Percentiles rank a stretch among this genome's conserved stretches.
Evolutionary conservation across 2,329 filamentous ascomycete genomes (phyloP).

Genomic region (Cercospora zeina): DNA sequence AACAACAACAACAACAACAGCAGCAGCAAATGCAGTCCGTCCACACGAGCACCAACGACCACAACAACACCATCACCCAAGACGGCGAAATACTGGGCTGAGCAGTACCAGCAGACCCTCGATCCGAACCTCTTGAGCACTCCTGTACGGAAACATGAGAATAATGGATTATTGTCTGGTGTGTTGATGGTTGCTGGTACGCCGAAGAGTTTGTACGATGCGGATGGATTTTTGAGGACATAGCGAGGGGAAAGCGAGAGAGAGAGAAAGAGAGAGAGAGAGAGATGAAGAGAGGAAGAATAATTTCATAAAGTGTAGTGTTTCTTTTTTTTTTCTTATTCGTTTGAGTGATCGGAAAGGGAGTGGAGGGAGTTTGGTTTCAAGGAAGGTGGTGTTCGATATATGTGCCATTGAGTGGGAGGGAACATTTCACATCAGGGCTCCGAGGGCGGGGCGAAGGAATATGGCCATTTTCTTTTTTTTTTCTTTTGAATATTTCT

Average conservation of each 20-base stretch:
- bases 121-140: conserved; percentile 26
- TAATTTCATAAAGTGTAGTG: no score
- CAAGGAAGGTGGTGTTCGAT: no score
- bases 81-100: background rate
- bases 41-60: background rate
- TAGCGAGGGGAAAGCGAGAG: background rate
- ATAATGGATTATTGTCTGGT: background rate
- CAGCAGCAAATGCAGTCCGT: conserved; percentile 5
- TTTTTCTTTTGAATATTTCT: background rate
- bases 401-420: background rate
- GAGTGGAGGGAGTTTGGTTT: no score
- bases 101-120: conserved; percentile 6
- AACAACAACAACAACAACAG: background rate
- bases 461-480: no score
- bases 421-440: background rate
- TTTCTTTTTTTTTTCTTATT: no score
- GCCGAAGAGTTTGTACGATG: conserved; percentile 51
- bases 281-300: background rate
- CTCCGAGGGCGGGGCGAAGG: no score
- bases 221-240: conserved; percentile 41
- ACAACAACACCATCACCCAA: background rate
- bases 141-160: conserved; percentile 13
- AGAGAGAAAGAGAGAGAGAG: no score
- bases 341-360: no score
- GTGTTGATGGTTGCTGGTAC: conserved; percentile 37